Base-by-base conservation (phyloP, 352 stramenopile genomes). In the Pelagophyceae sp. region DNA sequence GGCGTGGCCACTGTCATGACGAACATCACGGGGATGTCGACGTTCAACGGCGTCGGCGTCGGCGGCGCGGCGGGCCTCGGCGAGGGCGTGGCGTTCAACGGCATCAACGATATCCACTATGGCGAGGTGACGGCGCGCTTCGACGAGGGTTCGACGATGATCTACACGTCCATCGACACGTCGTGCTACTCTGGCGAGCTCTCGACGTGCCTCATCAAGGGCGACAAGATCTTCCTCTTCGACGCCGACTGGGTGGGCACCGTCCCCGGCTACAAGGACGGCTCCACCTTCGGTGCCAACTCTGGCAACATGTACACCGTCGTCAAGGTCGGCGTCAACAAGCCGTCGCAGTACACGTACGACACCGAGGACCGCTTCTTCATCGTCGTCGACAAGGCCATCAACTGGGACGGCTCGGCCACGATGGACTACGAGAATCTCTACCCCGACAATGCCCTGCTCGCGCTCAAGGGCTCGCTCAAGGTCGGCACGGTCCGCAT, bases 311-410 rank as follows among this genome's bases (percentile, higher is more conserved):
- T 72, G 6, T 72, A 72, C 63, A 35, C 6, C 5, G n/a, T 72
- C 63, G 63, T 72, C 63, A 72, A 72, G 63, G n/a, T 72, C 35
- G 63, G 63, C 63, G n/a, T 35, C 6, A 45, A 72, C 63, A 3
- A 11, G 31, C 6, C 63, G 29, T 50, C 63, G 35, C 2, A n/a
- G 31, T 29, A 17, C 5, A 72, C 63, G 29, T 11, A 3, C 63
- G 19, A 25, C 2, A 35, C n/a, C 31, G 63, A 72, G 27, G 63
- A 72, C 75, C 83, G 78, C 3, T 80, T 82, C 67, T 81, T 83
- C 38, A 84, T 86, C 77, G 79, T 83, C 81, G 77, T 86, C 27
- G 78, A 83, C 74, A 75, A 80, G 69, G 84, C 61, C 74, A 83
- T 86, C 77, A 76, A 74, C 35, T 86, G 79, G 79, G 79, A 75